Base-by-base conservation (phyloP, 2,329 filamentous ascomycete genomes). In the Polychaeton citri region DNA sequence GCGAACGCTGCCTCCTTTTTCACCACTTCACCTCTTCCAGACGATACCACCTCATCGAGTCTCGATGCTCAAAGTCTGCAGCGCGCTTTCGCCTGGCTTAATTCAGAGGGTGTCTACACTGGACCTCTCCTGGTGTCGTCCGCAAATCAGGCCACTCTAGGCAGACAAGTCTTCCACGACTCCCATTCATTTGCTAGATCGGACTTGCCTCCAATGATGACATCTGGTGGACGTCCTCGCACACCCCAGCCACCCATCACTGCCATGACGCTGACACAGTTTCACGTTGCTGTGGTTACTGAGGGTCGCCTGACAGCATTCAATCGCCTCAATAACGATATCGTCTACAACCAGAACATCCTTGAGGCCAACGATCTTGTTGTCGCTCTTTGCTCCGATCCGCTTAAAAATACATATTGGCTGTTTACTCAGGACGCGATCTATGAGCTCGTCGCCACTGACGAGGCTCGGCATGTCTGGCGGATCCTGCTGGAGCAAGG, bases 361-460 rank as follows among this genome's bases (percentile, higher is more conserved):
- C 66, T 96, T 10, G 81, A 88, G 37, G 71, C 76, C 4, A 82
- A 81, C 1, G 82, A 94, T 49, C 78, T 71, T 49, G 76, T 79
- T 4, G 65, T 98, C n/a, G 86, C 83, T 0, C 71, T 98, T 13
- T 79, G 86, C 34, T 79, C 88, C 6, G 90, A 98, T 58, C 72
- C 81, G 41, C 88, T 90, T 57, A 94, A 95, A 65, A 92, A 88
- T 52, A 98, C 90, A 0, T 95, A 88, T 54, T 98, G 92, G 90
- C 71, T 98, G 2, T 93, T 96, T 53, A 96, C 88, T 0, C 72
- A 75, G 0, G 73, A 83, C 38, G 86, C 93, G 51, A 94, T 98
- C 34, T 95, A 86, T 48, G 90, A 98, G 61, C 80, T 98, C 39
- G 82, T 90, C 9, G 80, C 88, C 9, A 80, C 78, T 31, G 84